Base-by-base conservation (phyloP, 2,329 filamentous ascomycete species). In the Ophiognomonia clavigignenti-juglandacearum region DNA sequence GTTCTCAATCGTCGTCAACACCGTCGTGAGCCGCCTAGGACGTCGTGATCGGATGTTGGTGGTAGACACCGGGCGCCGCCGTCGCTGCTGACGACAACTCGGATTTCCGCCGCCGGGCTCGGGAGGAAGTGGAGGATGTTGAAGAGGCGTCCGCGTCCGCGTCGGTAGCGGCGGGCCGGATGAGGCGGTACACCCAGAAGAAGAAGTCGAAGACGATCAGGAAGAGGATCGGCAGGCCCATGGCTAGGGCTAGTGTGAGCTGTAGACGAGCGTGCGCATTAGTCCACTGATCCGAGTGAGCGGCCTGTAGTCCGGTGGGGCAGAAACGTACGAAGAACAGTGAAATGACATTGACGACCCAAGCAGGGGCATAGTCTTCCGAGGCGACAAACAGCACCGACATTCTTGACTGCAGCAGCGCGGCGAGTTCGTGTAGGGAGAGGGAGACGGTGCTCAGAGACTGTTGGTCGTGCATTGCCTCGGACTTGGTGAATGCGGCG, bases 151-250 rank as follows among this genome's bases (percentile, higher is more conserved):
- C n/a, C n/a, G n/a, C n/a, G n/a, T n/a, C n/a, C n/a, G n/a, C n/a
- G 37, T 45, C 13, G 41, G 19, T 38, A 2, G 39, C 34, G 3
- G 43, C 45, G 46, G 62, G 50, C 31, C 57, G 59, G 48, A 57
- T 58, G 9, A 71, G 64, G 54, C 77, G 69, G 69, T 72, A 80
- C 34, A 74, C 52, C 75, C 76, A 80, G 24, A 80, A 64, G 22
- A 63, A 58, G 40, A 80, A 57, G 56, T 81, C 77, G 54, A 77
- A 70, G 24, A 68, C 51, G 47, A 80, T 65, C 24, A 79, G 60
- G n/a, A 67, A 58, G 24, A 70, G 48, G 24, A 77, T 59, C 2
- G 77, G 77, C 0, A 74, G 49, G 35, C 71, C 63, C 36, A 76
- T 68, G 9, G 72, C 60, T 0, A 77, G 59, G 29, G 73, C 71